Conservation (phyloP, 2,329 filamentous ascomycete genomes). For the Fonsecaea multimorphosa region DNA sequence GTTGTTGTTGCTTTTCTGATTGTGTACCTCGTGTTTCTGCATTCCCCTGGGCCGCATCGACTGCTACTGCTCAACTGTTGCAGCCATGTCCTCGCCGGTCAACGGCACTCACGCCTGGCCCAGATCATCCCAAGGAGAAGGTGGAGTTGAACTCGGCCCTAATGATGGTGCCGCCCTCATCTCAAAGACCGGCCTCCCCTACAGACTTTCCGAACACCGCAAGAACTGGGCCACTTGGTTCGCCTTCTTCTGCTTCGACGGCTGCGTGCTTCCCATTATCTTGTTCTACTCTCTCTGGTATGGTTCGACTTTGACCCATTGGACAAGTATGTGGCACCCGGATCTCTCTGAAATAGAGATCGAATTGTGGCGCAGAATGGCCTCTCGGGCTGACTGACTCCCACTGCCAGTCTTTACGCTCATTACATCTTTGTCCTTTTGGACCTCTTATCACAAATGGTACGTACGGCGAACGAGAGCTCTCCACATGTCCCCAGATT, state of each 20-base stretch:
- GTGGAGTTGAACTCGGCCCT: background rate
- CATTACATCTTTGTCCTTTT: conserved; percentile 11
- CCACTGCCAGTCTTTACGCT: conserved; percentile 6
- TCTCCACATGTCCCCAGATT: background rate
- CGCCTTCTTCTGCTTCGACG: conserved; percentile 13
- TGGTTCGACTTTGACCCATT: conserved; percentile 9
- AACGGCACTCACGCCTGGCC: background rate
- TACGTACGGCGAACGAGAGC: background rate
- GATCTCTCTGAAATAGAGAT: background rate
- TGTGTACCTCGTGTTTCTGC: too few relatives aligned
- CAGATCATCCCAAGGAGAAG: background rate
- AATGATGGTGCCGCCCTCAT: background rate
- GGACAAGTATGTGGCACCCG: background rate
- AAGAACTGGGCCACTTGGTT: conserved; percentile 12
- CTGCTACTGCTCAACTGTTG: background rate
- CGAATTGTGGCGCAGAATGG: background rate
- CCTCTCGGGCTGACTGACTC: background rate
- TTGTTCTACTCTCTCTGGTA: conserved; percentile 11
- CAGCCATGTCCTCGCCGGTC: background rate
- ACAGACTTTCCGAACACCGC: background rate
- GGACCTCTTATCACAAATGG: conserved; percentile 16
- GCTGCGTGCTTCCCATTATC: conserved; percentile 11
- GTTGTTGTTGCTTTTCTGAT: too few relatives aligned
- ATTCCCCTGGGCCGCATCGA: too few relatives aligned
- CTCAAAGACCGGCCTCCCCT: conserved; percentile 2